Evolutionary conservation across 2,329 filamentous ascomycete genomes (phyloP).

Genomic region (Colletotrichum paranaense): DNA sequence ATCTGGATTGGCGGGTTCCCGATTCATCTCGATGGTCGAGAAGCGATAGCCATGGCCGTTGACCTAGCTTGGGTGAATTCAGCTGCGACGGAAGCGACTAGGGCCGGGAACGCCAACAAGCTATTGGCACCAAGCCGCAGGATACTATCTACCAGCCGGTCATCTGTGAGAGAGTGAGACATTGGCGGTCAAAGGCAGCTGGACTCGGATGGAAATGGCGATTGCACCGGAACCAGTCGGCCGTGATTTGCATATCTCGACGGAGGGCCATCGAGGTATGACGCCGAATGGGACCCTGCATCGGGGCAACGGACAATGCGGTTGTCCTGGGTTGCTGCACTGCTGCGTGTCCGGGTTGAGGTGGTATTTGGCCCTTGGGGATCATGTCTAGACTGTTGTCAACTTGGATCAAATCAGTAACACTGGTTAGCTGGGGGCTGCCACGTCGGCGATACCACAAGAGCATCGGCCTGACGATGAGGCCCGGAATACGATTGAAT

Average conservation of each 20-base stretch:
- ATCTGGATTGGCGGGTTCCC: constrained; percentile 9
- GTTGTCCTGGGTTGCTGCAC: neutral
- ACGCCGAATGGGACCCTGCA: constrained; percentile 1
- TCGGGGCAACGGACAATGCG: constrained; percentile 10
- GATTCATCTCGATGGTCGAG: constrained; percentile 10
- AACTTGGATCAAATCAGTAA: neutral
- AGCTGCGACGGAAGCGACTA: constrained; percentile 9
- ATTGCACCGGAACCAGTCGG: neutral
- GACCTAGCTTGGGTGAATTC: neutral
- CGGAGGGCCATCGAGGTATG: constrained; percentile 14
- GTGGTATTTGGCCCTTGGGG: neutral
- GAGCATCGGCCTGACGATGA: neutral
- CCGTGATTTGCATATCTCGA: neutral
- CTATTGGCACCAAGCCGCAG: neutral
- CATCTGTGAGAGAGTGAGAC: neutral
- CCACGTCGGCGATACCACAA: neutral
- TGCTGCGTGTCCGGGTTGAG: neutral
- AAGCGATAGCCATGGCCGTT: constrained; percentile 13
- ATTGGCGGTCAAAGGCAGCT: neutral
- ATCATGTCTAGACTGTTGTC: constrained; percentile 5
- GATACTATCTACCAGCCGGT: neutral
- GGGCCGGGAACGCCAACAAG: neutral
- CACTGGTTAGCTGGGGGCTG: neutral
- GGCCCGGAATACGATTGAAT: neutral
- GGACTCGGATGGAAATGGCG: neutral